Base-by-base conservation (phyloP, 2,329 filamentous ascomycete species). In the Sordariomycetes sp. region DNA sequence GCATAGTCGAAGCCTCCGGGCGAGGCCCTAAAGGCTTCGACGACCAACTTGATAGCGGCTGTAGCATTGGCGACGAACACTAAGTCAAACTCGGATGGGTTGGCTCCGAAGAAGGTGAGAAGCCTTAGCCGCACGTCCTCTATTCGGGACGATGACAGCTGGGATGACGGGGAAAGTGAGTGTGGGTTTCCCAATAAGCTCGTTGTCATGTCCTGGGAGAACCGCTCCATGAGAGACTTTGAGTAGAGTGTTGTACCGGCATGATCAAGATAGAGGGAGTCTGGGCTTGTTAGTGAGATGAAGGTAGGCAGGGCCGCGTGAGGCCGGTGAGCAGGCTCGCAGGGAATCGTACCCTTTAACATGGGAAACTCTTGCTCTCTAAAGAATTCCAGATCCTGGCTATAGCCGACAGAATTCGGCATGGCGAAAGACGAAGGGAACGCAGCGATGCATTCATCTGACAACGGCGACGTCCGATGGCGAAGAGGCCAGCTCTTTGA, bases 131-230 rank as follows among this genome's bases (percentile, higher is more conserved):
- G 74, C 8, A 82, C 72, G 25, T 74, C 71, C 60, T 85, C 79
- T 36, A 86, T 77, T 58, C 77, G 71, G 32, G 78, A 73, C 4
- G 81, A 81, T 1, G 80, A 77, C 22, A 79, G 68, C 57, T 76
- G 77, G 15, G 81, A 82, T 0, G 82, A 81, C 17, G 75, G 71
- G 42, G 81, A 83, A 61, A 80, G 75, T 1, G 84, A 87, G 65
- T 87, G 85, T 2, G 84, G 84, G 62, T 87, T 87, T 12, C 83
- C 83, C 62, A 84, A 84, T n/a, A 87, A 72, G 60, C 76, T 78
- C 36, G 70, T 64, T 48, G 76, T 70, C 67, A 86, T 75, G 62
- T 81, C 77, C 2, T 69, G 65, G 6, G 78, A 74, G 66, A 85
- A 84, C 25, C 71, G 70, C 52, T 76, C 72, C 48, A 85, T 71